Evolutionary conservation across 2,329 filamentous ascomycete species (phyloP).

Genomic region (Venturia pyrina): DNA sequence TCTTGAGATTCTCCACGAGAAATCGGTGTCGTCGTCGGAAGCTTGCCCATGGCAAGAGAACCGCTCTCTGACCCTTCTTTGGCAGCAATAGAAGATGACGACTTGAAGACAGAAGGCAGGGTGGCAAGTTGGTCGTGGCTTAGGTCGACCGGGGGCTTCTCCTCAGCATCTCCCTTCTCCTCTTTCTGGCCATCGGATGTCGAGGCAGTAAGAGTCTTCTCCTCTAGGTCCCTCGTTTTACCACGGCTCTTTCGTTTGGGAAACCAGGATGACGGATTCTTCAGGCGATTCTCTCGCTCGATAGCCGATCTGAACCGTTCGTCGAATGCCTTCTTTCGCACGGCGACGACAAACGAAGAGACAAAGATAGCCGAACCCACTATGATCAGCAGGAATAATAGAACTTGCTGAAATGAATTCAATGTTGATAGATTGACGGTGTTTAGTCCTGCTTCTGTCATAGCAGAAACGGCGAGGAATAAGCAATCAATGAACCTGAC

Average conservation of each 20-base stretch:
- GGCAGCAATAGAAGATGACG: not conserved
- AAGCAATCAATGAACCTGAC: conserved; percentile 55
- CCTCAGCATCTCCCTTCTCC: not conserved
- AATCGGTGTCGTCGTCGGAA: not conserved
- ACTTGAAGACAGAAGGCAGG: not conserved
- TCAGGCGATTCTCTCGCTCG: not conserved
- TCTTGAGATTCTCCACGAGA: not conserved
- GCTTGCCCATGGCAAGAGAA: not conserved
- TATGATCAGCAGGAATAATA: conserved; percentile 56
- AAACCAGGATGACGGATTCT: not conserved
- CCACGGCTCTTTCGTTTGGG: not conserved
- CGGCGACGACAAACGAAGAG: conserved; percentile 51
- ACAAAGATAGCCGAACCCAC: conserved; percentile 59
- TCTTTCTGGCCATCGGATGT: not conserved
- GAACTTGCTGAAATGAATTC: conserved; percentile 57
- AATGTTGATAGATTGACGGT: conserved; percentile 54
- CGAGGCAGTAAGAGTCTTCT: not conserved
- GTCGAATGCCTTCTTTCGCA: conserved; percentile 53
- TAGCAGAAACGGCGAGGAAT: conserved; percentile 43
- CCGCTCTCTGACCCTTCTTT: not conserved
- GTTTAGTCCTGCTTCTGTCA: conserved; percentile 44
- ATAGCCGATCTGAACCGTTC: conserved; percentile 38
- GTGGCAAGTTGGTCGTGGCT: not conserved
- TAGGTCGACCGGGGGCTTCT: not conserved
- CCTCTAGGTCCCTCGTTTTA: not conserved